Conservation (phyloP, 2,329 filamentous ascomycete species). For the Pseudogymnoascus sp. region DNA sequence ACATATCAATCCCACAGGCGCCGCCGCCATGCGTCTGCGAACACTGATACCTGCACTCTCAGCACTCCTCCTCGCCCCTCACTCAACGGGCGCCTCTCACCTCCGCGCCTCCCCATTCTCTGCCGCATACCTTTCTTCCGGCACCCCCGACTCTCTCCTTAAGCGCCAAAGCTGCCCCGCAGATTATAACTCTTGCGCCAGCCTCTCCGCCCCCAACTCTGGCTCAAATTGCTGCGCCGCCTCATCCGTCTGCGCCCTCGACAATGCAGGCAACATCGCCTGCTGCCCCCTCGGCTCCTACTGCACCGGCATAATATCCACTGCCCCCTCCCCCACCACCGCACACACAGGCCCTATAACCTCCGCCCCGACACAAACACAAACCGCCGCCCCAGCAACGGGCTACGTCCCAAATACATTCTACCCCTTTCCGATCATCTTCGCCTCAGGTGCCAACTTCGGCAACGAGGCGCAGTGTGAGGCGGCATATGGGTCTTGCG, state of each 20-base stretch:
- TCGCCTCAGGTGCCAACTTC: slow-evolving; percentile 36
- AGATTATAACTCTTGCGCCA: slow-evolving; percentile 26
- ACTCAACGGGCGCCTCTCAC: neutral
- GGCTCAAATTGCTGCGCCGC: slow-evolving; percentile 25
- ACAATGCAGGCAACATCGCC: slow-evolving; percentile 23
- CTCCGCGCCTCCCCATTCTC: neutral
- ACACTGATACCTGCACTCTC: neutral
- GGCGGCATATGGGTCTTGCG: slow-evolving; percentile 43
- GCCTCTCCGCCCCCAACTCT: slow-evolving; percentile 19
- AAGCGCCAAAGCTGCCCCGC: slow-evolving; percentile 25
- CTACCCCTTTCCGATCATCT: slow-evolving; percentile 52
- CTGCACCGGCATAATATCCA: slow-evolving; percentile 25
- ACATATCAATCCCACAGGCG: neutral
- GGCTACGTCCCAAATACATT: slow-evolving; percentile 49
- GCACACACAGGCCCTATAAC: neutral
- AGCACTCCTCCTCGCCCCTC: neutral
- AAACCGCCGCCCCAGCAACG: slow-evolving; percentile 26
- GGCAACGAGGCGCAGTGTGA: slow-evolving; percentile 42
- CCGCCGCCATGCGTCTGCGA: neutral
- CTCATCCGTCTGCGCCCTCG: slow-evolving; percentile 24
- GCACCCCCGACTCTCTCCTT: slow-evolving; percentile 11
- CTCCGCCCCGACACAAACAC: slow-evolving; percentile 12
- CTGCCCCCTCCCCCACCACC: slow-evolving; percentile 13
- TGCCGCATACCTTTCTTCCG: neutral
- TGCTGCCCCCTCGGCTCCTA: slow-evolving; percentile 27